Percentiles rank a stretch among this genome's conserved stretches.
phyloP scores from a whole-genome alignment of 2,329 filamentous ascomycete genomes.

The Colletotrichum gloeosporioides region DNA sequence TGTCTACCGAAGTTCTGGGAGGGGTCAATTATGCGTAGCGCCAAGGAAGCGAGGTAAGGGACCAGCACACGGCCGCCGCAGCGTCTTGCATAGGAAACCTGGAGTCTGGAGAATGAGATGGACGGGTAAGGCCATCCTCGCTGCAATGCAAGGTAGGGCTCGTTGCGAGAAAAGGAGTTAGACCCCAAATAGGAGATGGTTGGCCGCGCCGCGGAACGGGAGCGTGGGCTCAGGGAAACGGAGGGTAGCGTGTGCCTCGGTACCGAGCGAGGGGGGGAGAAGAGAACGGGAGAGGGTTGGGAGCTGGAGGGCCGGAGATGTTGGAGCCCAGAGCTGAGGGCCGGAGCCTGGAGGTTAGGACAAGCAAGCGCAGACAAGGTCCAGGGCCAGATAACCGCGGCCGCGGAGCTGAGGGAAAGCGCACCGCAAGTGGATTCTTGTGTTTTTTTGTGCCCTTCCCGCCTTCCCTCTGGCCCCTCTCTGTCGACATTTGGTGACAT shows the following conservation, averaged over 20 bases:
- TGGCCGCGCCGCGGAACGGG: constrained; percentile 14
- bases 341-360: not conserved
- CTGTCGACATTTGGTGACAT: not conserved
- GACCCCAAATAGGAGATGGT: constrained; percentile 12
- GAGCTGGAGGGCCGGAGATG: not conserved
- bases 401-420: constrained; percentile 14
- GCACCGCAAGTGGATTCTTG: not conserved
- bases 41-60: not conserved
- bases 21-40: not conserved
- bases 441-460: not conserved
- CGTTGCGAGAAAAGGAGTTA: constrained; percentile 6
- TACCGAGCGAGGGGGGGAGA: not conserved
- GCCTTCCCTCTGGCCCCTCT: not conserved
- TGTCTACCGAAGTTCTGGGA: not conserved
- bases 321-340: not conserved
- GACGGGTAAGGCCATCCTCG: not conserved
- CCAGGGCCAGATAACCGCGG: constrained; percentile 12
- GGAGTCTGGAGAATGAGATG: constrained; percentile 14
- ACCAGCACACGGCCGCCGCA: not conserved
- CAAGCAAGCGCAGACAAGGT: not conserved
- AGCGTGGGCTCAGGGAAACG: constrained; percentile 4
- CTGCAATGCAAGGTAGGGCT: not conserved
- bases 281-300: not conserved
- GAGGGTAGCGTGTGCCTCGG: constrained; percentile 12
- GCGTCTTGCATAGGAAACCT: constrained; percentile 12